phyloP scores from a whole-genome alignment of 2,329 filamentous ascomycete genomes.

The Thelonectria blattea region DNA sequence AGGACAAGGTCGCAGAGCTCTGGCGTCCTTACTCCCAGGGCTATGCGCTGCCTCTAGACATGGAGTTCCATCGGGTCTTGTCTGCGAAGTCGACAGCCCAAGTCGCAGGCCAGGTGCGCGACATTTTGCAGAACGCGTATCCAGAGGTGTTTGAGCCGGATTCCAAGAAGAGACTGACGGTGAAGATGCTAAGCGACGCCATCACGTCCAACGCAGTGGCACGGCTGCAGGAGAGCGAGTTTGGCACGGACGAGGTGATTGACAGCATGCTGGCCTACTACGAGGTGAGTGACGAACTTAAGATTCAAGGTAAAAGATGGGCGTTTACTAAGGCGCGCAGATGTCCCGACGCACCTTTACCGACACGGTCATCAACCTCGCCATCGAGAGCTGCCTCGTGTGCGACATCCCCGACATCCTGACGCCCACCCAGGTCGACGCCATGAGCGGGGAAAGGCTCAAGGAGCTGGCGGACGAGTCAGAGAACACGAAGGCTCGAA shows the following conservation, averaged over 20 bases:
- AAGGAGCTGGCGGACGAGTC: slow-evolving; percentile 25
- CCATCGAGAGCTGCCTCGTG: slow-evolving; percentile 55
- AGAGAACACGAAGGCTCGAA: slow-evolving; percentile 1
- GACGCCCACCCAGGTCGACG: slow-evolving; percentile 43
- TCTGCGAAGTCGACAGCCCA: slow-evolving; percentile 2
- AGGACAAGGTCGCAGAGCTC: slow-evolving; percentile 48
- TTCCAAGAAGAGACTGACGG: not conserved
- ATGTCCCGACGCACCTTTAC: slow-evolving; percentile 52
- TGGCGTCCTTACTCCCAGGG: slow-evolving; percentile 46
- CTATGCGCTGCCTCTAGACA: slow-evolving; percentile 35
- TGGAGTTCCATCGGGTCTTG: slow-evolving; percentile 37
- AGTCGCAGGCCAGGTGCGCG: slow-evolving; percentile 26
- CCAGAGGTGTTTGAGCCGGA: slow-evolving; percentile 32
- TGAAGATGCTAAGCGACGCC: slow-evolving; percentile 10
- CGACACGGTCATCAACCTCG: slow-evolving; percentile 56
- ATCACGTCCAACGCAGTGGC: slow-evolving; percentile 10
- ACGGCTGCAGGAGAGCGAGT: slow-evolving; percentile 36
- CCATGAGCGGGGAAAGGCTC: slow-evolving; percentile 20
- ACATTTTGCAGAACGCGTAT: slow-evolving; percentile 7
- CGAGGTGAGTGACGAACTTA: slow-evolving; percentile 40
- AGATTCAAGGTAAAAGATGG: not conserved
- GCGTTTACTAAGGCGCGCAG: slow-evolving; percentile 32
- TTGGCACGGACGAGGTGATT: slow-evolving; percentile 48
- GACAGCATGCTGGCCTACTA: slow-evolving; percentile 54
- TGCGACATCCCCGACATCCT: slow-evolving; percentile 49